Evolutionary conservation across 2,329 filamentous ascomycete genomes (phyloP), one percentile per base, ranked within the genome.

Genomic region (Juglanconis juglandina): DNA sequence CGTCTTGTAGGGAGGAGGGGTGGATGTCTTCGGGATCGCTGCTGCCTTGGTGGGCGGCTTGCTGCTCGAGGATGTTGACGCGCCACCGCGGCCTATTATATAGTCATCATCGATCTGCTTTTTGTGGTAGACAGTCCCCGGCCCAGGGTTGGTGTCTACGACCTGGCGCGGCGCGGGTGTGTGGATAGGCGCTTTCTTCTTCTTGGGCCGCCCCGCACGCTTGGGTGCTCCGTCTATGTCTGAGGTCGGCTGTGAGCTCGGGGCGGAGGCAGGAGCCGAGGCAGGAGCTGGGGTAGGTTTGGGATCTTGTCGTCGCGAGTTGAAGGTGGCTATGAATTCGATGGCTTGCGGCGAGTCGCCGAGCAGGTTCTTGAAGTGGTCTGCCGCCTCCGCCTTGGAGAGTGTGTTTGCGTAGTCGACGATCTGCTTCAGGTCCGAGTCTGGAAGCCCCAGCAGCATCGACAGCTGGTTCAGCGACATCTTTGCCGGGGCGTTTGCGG

Each of bases 301-400:
- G 1, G 77, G 78, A 24, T 79, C 78, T 66, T 80, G 75, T 54
- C 85, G 76, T 17, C 79, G 85, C 3, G 87, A 84, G 71, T 96
- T 98, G 72, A 94, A 94, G 17, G 87, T 88, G 1, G 91, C 86
- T 65, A 93, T 87, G 71, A 92, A 95, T 68, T 92, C 88, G 63
- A 92, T 77, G 46, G 80, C 83, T 67, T 89, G 87, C 1, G 92
- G 85, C 6, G 90, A 92, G 72, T 96, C 92, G 53, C 94, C 95
- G 0, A 99, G 83, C 56, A 99, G 79, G 70, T 95, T 92, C 72
- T 87, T 89, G 63, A 99, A 88, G 73, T 98, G 92, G 47, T 92
- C 87, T 54, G 87, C 92, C 13, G 91, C 90, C 65, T 89, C 90
- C 55, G 86, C 77, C 70, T 89, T 92, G 24, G 92, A 87, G 8